These are phyloP conservation scores for Pseudonectria foliicola DNA, from an alignment of 2,329 filamentous ascomycete species.

Conservation along the genomic window DNA sequence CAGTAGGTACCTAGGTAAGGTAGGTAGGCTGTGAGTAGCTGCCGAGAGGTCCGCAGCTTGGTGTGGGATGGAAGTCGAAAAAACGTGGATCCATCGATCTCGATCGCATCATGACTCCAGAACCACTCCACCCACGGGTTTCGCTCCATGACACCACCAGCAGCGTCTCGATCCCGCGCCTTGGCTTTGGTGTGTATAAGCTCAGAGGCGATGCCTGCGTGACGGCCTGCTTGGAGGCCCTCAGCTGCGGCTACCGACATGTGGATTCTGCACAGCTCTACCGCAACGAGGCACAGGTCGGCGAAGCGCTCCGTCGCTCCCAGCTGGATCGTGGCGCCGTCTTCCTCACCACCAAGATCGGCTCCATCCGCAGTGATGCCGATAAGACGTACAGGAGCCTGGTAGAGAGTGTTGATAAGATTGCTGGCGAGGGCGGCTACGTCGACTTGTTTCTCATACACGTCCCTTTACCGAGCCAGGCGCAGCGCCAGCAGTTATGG, in stretches of 20 bases:
- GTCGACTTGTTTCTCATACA: conserved; percentile 69
- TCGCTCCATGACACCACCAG: conserved; percentile 15
- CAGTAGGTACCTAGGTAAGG: too few relatives aligned
- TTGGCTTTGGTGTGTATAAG: conserved; percentile 68
- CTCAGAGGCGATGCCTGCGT: conserved; percentile 48
- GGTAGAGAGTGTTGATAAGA: conserved; percentile 55
- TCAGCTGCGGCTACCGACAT: conserved; percentile 53
- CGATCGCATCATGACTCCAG: conserved; percentile 5
- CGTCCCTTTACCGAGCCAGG: conserved; percentile 47
- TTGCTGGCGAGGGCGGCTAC: conserved; percentile 52
- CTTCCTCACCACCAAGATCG: conserved; percentile 66
- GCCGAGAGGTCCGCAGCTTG: too few relatives aligned
- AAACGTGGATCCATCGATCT: not conserved
- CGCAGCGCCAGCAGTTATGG: conserved; percentile 57
- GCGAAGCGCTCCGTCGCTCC: conserved; percentile 52
- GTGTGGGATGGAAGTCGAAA: too few relatives aligned
- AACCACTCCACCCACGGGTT: conserved; percentile 10
- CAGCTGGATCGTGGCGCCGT: conserved; percentile 50
- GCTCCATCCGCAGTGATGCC: conserved; percentile 39
- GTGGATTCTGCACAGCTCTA: conserved; percentile 60
- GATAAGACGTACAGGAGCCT: conserved; percentile 54
- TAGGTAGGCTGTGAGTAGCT: too few relatives aligned
- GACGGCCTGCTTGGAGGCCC: conserved; percentile 50
- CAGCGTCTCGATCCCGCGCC: conserved; percentile 44
- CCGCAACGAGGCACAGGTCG: conserved; percentile 60